Conservation (phyloP, 139 green algal species). For the Edaphochlamys debaryana region DNA sequence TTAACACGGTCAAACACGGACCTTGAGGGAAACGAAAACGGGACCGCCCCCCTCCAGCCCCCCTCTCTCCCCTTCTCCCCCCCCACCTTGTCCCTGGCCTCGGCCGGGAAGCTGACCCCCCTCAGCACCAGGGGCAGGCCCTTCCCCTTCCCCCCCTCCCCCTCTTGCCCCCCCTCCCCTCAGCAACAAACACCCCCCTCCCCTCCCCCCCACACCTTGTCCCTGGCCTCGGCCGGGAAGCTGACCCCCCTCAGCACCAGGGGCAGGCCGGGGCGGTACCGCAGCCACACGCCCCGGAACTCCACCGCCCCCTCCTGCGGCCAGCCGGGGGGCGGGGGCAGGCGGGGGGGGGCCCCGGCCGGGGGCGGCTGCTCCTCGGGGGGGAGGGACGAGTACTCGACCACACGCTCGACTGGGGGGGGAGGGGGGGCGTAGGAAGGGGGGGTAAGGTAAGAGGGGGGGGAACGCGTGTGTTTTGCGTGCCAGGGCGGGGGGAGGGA, state of each 20-base stretch:
- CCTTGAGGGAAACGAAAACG: no score
- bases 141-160: not conserved
- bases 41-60: not conserved
- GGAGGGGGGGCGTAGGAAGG: not conserved
- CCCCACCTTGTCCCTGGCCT: constrained; percentile 43
- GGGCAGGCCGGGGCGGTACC: constrained; percentile 87
- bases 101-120: constrained; percentile 78
- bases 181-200: no score
- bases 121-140: no score
- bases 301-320: constrained; percentile 59
- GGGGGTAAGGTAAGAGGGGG: not conserved
- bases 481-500: constrained; percentile 38
- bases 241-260: constrained; percentile 87
- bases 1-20: no score
- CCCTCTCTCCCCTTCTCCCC: no score
- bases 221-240: constrained; percentile 62
- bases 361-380: not conserved
- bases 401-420: constrained; percentile 83
- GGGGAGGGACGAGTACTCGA: constrained; percentile 76
- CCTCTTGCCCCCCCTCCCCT: no score
- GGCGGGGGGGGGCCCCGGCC: not conserved
- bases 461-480: no score
- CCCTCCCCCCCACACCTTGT: constrained; percentile 37
- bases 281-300: constrained; percentile 56
- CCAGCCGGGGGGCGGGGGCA: constrained; percentile 60